Base-by-base conservation (phyloP, 805 yeast species). In the Nakazawaea ambrosiae region DNA sequence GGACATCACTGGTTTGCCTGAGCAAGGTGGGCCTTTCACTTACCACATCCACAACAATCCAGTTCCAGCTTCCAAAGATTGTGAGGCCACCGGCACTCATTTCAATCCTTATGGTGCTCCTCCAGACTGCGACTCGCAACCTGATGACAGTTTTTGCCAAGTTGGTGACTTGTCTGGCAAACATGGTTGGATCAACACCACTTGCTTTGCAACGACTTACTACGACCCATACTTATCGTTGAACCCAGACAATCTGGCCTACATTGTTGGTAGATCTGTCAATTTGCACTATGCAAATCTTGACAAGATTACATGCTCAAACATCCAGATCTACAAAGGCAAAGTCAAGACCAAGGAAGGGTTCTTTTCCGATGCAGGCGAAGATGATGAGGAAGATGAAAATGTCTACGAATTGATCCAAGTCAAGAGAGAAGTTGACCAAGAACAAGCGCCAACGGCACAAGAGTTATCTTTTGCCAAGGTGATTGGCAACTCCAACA, bases 151-250 rank as follows among this genome's bases (percentile, higher is more conserved):
- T 6, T 61, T 54, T 25, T 81, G 87, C 54, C 78, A 78, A 56
- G 73, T 81, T 29, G 90, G 90, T 41, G 89, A 81, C 51, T 71
- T 81, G 48, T 73, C 84, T 25, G 90, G 90, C 31, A 81, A 81
- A 54, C 88, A 81, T 57, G 90, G 90, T 10, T 70, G 61, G 60
- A 77, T 82, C 50, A 70, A 79, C 51, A 68, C 84, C 16, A 79
- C 85, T 10, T 79, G 86, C 53, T 78, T 73, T 55, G 81, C 78
- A 55, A 62, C 75, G 20, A 65, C 66, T 42, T 82, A 77, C 54
- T 59, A 66, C 41, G 89, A 82, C 50, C 81, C 79, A 5, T 81
- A 69, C 54, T 55, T 82, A 37, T 78, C 88, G 0, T 67, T 81
- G 54, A 68, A 77, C 49, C 70, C 72, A 26, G 55, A 58, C 33